Evolutionary conservation across 2,329 filamentous ascomycete species (phyloP).

Genomic region (Pestalotiopsis sp.): DNA sequence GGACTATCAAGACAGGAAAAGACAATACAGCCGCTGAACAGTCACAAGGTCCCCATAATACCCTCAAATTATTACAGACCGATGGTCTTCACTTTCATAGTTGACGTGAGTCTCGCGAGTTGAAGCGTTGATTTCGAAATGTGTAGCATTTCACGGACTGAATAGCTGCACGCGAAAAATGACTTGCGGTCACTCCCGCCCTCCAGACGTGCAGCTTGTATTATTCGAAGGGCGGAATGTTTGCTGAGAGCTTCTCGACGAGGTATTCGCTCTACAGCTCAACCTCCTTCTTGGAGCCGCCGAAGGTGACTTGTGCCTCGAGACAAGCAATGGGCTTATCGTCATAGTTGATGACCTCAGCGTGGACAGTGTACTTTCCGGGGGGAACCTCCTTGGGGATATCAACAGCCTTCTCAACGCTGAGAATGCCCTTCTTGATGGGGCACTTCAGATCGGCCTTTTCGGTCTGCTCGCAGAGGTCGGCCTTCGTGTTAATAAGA

Average conservation of each 20-base stretch:
- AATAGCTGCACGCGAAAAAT: too few relatives aligned
- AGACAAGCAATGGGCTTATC: slow-evolving; percentile 83
- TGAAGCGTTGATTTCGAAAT: too few relatives aligned
- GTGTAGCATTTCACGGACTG: too few relatives aligned
- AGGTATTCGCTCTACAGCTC: slow-evolving; percentile 38
- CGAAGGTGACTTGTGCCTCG: slow-evolving; percentile 72
- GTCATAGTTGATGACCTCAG: slow-evolving; percentile 79
- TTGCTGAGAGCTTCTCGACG: too few relatives aligned
- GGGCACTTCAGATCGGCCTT: slow-evolving; percentile 92
- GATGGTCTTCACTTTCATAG: too few relatives aligned
- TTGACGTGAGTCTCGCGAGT: too few relatives aligned
- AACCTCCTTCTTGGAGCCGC: slow-evolving; percentile 39
- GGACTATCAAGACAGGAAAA: background rate
- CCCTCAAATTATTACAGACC: background rate
- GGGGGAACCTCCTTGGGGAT: slow-evolving; percentile 87
- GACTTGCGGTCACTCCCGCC: too few relatives aligned
- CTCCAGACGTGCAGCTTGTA: too few relatives aligned
- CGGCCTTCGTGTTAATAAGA: slow-evolving; percentile 77
- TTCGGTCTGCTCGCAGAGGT: slow-evolving; percentile 86
- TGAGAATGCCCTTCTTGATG: slow-evolving; percentile 75
- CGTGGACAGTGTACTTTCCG: slow-evolving; percentile 86
- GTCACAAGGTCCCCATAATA: slow-evolving; percentile 18
- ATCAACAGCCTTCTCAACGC: slow-evolving; percentile 79
- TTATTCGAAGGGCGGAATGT: too few relatives aligned
- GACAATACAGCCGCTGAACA: background rate